A percentile compares a stretch with the other conserved stretches of the same genome.
Evolutionary conservation across 495 filamentous ascomycete species (phyloP).

Genomic region (Chaetomium fimeti): DNA sequence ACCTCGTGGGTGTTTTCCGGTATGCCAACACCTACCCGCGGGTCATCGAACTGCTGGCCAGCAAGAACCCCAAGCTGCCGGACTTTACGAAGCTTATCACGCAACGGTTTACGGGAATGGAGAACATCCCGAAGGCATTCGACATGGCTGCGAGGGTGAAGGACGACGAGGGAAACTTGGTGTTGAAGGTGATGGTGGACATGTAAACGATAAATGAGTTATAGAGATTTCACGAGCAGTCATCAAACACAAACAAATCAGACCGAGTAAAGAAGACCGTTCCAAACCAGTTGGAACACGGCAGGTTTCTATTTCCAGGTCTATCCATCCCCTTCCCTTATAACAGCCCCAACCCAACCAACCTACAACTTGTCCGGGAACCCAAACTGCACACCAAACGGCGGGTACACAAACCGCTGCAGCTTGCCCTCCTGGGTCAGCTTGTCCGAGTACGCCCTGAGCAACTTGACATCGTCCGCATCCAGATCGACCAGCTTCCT

Average conservation of each 20-base stretch:
- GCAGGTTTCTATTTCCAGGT: not conserved
- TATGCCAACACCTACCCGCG: conserved; percentile 82
- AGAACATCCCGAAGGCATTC: conserved; percentile 47
- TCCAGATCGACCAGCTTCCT: conserved; percentile 66
- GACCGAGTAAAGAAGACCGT: too few species aligned
- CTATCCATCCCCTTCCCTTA: conserved; percentile 1
- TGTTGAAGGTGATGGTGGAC: conserved; percentile 56
- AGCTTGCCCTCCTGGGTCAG: conserved; percentile 61
- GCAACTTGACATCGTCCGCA: conserved; percentile 60
- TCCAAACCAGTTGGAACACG: not conserved
- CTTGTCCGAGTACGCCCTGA: conserved; percentile 58
- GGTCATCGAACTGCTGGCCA: conserved; percentile 70
- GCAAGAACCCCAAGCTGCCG: conserved; percentile 53
- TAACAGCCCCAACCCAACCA: not conserved
- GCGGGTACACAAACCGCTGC: conserved; percentile 72
- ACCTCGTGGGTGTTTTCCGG: conserved; percentile 86
- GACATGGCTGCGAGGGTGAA: conserved; percentile 53
- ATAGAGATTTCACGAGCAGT: not conserved
- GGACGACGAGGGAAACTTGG: conserved; percentile 52
- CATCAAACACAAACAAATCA: too few species aligned
- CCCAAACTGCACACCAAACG: conserved; percentile 73
- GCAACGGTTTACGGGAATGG: conserved; percentile 56
- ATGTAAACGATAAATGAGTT: conserved; percentile 29
- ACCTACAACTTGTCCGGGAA: conserved; percentile 66
- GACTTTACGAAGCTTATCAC: conserved; percentile 68